Evolutionary conservation across 441 rosid species (phyloP), one percentile per base, ranked within the genome.

Genomic region (Pelargonium citronellum): DNA sequence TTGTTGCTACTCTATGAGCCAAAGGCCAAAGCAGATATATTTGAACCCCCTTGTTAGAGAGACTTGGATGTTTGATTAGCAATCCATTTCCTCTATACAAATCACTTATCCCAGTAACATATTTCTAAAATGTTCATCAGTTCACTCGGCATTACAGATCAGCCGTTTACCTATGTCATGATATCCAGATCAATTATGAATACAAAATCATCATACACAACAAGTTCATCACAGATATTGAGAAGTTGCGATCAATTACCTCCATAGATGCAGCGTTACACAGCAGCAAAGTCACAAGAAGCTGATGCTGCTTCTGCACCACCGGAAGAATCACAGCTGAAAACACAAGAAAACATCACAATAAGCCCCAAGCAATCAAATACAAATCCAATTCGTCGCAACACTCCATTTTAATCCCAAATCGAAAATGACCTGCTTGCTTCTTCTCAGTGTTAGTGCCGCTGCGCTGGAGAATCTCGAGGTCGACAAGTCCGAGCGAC

Each of bases 281-380:
- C 6, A 95, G 75, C 17, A 95, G 94, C 81, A 94, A 73, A 9
- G 99, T 94, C 67, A 94, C 99, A 6, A 94, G 81, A 77, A 94
- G 97, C 80, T 90, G 97, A 70, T 95, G 99, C 82, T 94, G 97
- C 79, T 90, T 94, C 68, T 94, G 89, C 73, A 91, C 96, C 71
- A 94, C 96, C 1, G 97, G 97, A 43, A 89, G 77, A 75, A 95
- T 90, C 1, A 82, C 77, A 75, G 96, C 99, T 95, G 69, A 57
- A 66, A 64, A 15, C 46, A 22, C 66, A 57, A 39, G 34, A 12
- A 69, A 68, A 8, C 16, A 57, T 60, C 43, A 69, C 4, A 17
- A 7, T 6, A 44, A 67, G 9, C 30, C 15, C 44, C 24, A 6
- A 57, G 37, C 3, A 30, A 34, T 5, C 7, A 34, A 34, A 34